Base-by-base conservation (phyloP, 148 eudicot species). In the Cornus florida region DNA sequence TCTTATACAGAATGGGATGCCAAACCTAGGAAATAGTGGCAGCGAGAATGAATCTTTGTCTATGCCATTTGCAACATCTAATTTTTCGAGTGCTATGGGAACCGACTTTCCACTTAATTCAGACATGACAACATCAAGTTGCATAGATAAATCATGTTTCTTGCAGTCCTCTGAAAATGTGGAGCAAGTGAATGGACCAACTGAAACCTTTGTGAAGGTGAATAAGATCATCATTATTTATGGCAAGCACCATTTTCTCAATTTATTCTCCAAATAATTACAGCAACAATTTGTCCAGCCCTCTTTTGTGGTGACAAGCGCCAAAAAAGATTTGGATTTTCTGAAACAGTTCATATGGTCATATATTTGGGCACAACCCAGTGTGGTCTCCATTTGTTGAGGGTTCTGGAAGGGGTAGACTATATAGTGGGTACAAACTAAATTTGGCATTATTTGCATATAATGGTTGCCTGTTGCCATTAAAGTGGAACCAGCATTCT, bases 141-240 rank as follows among this genome's bases (percentile, higher is more conserved):
- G 88, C 73, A 77, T 83, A 13, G 88, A 85, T 67, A 88, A 87
- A 77, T 80, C 90, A 38, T 84, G 86, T 79, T 79, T 83, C 82
- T 50, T 87, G 84, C 90, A 80, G 82, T 77, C 84, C 46, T 81
- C 81, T 3, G 86, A 87, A 78, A 85, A 85, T 81, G 82, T 69
- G 81, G 90, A 81, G 59, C 88, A 87, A 74, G 83, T 64, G 77
- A 85, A 83, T 67, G 76, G 70, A 38, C 79, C 77, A 64, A 78
- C 68, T 39, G 62, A 86, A 81, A 85, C 88, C 84, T 87, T 85
- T 81, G 84, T 87, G 7, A 85, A 87, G 90, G 90, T 87, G 67
- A 81, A 76, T 41, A 76, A 64, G 39, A n/a, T 67, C 19, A 67
- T 75, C 59, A n/a, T 67, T 22, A 68, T 71, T 48, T 31, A 38